Conservation (phyloP, 192 early-diverging fungal genomes). For the Rhizophagus sp. region DNA sequence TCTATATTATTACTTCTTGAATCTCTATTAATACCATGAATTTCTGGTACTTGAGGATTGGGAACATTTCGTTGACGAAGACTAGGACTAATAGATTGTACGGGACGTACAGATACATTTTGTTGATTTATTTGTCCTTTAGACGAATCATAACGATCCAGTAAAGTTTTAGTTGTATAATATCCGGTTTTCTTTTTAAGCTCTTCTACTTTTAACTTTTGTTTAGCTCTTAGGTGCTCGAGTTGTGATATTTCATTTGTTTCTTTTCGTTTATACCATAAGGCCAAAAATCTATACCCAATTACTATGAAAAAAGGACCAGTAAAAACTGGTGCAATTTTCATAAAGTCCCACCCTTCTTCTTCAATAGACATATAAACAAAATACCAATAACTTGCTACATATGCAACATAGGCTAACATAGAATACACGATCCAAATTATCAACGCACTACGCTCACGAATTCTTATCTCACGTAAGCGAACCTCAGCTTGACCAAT, state of each 20-base stretch:
- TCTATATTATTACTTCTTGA: background rate
- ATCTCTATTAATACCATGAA: background rate
- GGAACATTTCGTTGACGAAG: slow-evolving; percentile 18
- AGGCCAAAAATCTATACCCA: slow-evolving; percentile 41
- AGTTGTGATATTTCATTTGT: slow-evolving; percentile 53
- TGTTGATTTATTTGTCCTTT: slow-evolving; percentile 8
- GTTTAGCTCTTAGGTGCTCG: slow-evolving; percentile 48
- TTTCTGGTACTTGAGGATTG: background rate
- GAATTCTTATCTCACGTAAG: slow-evolving; percentile 66
- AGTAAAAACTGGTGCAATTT: slow-evolving; percentile 45
- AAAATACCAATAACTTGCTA: slow-evolving; percentile 50
- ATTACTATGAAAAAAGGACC: slow-evolving; percentile 45
- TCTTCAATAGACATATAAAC: slow-evolving; percentile 44
- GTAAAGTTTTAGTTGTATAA: slow-evolving; percentile 83
- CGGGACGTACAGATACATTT: background rate
- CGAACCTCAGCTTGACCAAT: slow-evolving; percentile 62
- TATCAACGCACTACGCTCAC: slow-evolving; percentile 54
- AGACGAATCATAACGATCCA: slow-evolving; percentile 82
- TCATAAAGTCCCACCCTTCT: slow-evolving; percentile 46
- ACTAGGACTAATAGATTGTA: background rate
- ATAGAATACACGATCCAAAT: slow-evolving; percentile 62
- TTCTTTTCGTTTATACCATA: slow-evolving; percentile 53
- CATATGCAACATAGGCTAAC: slow-evolving; percentile 55
- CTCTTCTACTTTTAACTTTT: slow-evolving; percentile 83
- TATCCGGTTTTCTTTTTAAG: slow-evolving; percentile 94